phyloP scores from a whole-genome alignment of 139 green algal genomes.

The Monoraphidium neglectum region DNA sequence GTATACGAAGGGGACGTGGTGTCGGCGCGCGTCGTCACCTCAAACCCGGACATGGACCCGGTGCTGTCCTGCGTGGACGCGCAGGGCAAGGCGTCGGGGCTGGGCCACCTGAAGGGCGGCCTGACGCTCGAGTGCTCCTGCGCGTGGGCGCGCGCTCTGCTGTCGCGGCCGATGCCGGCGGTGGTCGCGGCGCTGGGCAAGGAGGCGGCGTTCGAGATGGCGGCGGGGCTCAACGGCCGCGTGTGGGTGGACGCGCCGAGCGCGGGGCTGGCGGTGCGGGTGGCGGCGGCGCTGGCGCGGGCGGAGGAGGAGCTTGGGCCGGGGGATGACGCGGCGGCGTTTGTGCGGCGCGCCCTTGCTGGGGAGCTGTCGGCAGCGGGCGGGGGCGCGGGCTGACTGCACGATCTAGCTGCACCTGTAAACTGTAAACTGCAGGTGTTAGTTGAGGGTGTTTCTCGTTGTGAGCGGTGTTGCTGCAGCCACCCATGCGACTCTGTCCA shows the following conservation, averaged over 20 bases:
- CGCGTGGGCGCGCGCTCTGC: conserved; percentile 48
- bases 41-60: conserved; percentile 68
- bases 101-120: conserved; percentile 73
- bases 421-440: no score
- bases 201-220: conserved; percentile 74
- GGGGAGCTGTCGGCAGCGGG: no score
- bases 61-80: conserved; percentile 72
- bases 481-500: no score
- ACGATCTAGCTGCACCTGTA: no score
- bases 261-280: conserved; percentile 38
- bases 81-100: conserved; percentile 58
- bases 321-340: no score
- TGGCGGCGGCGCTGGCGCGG: conserved; percentile 41
- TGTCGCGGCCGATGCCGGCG: conserved; percentile 46
- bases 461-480: no score
- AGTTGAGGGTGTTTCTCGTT: no score
- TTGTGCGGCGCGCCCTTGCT: no score
- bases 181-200: conserved; percentile 61
- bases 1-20: conserved; percentile 68
- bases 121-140: conserved; percentile 37
- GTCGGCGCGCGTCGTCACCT: conserved; percentile 68
- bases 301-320: conserved; percentile 32
- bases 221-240: conserved; percentile 76
- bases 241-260: conserved; percentile 65
- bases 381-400: no score